Conservation (phyloP, 169 alveolate genomes). For the Theileria annulata region DNA sequence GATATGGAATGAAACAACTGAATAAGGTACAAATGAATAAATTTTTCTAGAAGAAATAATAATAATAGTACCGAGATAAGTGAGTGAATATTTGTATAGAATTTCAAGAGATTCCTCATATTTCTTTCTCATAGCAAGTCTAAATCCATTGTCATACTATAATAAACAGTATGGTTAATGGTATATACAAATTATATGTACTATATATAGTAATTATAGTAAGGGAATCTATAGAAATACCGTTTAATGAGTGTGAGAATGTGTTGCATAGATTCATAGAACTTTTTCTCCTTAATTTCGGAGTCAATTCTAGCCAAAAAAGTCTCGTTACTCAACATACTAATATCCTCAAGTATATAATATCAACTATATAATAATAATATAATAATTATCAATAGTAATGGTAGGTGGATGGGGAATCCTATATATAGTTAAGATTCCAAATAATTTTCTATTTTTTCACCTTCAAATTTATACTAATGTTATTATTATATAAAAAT, state of each 20-base stretch:
- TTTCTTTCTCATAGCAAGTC: conserved; percentile 27
- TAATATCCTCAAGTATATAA: too few relatives aligned
- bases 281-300: conserved; percentile 55
- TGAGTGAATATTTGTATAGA: conserved; percentile 44
- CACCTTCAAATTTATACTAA: neutral
- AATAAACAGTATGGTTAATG: neutral
- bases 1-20: too few relatives aligned
- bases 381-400: neutral
- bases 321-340: conserved; percentile 37
- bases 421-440: neutral
- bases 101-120: conserved; percentile 45
- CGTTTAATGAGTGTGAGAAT: conserved; percentile 47
- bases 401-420: conserved; percentile 19
- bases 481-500: too few relatives aligned
- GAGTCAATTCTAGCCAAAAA: conserved; percentile 45
- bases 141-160: neutral
- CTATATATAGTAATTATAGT: neutral
- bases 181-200: neutral
- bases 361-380: neutral
- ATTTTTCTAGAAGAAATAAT: too few relatives aligned
- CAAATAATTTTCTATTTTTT: neutral
- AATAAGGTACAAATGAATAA: neutral
- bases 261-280: conserved; percentile 68
- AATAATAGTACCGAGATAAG: conserved; percentile 30
- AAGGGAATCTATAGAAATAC: neutral